Evolutionary conservation across 768 basidiomycete genomes (phyloP).

Genomic region (Lactarius psammicola): DNA sequence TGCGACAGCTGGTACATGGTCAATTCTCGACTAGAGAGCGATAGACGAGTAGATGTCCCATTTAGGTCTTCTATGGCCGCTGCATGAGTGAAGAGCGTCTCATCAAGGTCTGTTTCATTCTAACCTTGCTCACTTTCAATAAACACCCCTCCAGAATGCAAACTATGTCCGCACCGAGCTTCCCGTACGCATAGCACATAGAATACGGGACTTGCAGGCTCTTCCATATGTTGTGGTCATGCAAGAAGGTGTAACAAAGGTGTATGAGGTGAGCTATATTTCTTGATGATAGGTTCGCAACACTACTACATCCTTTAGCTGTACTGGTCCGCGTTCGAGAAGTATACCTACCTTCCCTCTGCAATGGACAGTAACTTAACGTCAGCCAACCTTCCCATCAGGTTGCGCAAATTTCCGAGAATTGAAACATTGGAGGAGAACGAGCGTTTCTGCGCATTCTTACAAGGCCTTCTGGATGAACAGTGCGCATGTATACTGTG

Average conservation of each 20-base stretch:
- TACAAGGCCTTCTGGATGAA: conserved; percentile 61
- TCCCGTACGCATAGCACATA: conserved; percentile 84
- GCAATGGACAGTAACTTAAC: background rate
- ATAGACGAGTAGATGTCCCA: conserved; percentile 12
- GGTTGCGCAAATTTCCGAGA: conserved; percentile 60
- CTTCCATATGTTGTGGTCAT: conserved; percentile 86
- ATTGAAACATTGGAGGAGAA: conserved; percentile 76
- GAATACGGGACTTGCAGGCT: conserved; percentile 81
- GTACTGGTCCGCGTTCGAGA: conserved; percentile 86
- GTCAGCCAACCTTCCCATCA: conserved; percentile 22
- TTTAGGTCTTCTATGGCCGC: conserved; percentile 82
- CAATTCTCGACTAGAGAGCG: background rate
- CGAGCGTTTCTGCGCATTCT: conserved; percentile 71
- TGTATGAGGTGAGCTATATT: conserved; percentile 66
- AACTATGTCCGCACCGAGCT: conserved; percentile 90
- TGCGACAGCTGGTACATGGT: conserved; percentile 69
- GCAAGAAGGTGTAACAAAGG: conserved; percentile 76
- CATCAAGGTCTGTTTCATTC: conserved; percentile 53
- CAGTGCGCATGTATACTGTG: conserved; percentile 55
- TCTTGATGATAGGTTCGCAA: background rate
- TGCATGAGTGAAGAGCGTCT: conserved; percentile 76
- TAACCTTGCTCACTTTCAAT: conserved; percentile 3
- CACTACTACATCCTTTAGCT: conserved; percentile 44
- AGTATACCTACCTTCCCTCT: conserved; percentile 42
- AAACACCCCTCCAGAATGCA: conserved; percentile 55